phyloP scores from a whole-genome alignment of 1,139 yeast genomes.

The Yamadazyma diospyri region DNA sequence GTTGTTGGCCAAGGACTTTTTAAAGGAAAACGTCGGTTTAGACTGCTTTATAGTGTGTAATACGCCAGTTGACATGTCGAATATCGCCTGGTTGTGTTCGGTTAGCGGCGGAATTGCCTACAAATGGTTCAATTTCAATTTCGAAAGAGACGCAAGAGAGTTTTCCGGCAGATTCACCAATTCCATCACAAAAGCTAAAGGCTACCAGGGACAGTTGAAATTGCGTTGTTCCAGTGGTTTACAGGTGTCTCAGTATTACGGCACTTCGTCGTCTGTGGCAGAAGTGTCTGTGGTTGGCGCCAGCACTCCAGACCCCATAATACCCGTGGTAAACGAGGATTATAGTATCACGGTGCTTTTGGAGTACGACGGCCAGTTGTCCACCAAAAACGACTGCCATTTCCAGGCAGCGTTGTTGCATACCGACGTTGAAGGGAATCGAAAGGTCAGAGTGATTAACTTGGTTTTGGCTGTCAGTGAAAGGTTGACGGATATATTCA shows the following conservation, averaged over 20 bases:
- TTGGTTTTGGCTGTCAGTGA: constrained; percentile 78
- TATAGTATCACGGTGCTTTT: constrained; percentile 71
- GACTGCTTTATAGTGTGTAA: constrained; percentile 72
- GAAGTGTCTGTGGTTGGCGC: constrained; percentile 29
- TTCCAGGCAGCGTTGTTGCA: constrained; percentile 89
- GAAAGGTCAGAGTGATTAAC: constrained; percentile 85
- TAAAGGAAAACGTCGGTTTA: constrained; percentile 63
- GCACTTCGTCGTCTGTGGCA: constrained; percentile 35
- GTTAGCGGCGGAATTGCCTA: constrained; percentile 71
- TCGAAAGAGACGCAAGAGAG: constrained; percentile 67
- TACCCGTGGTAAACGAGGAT: constrained; percentile 64
- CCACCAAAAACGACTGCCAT: constrained; percentile 73
- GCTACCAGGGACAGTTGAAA: constrained; percentile 80
- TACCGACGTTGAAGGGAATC: constrained; percentile 69
- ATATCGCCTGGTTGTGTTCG: constrained; percentile 63
- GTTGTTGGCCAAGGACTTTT: constrained; percentile 55
- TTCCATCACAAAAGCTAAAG: constrained; percentile 46
- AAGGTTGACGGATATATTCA: constrained; percentile 68
- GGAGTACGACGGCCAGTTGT: constrained; percentile 72
- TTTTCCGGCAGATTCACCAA: constrained; percentile 58
- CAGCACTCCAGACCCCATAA: constrained; percentile 57
- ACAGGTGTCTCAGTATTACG: constrained; percentile 77
- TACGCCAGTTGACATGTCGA: constrained; percentile 69
- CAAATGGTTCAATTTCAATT: constrained; percentile 64
- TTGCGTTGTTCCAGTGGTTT: constrained; percentile 87